phyloP scores from a whole-genome alignment of 345 rosid species.

The Diplotaxis tenuifolia region DNA sequence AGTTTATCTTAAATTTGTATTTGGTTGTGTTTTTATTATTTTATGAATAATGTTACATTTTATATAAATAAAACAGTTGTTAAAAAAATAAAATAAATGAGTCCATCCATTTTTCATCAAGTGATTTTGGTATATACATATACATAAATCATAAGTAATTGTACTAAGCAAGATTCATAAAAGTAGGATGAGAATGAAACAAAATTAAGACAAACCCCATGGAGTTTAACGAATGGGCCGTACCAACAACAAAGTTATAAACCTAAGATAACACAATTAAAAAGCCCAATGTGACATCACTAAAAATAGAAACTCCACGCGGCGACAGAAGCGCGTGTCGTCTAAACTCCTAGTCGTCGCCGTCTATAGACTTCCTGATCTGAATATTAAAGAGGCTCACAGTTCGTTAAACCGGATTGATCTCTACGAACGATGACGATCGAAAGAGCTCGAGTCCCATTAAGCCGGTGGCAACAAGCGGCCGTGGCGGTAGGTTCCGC shows the following conservation, averaged over 20 bases:
- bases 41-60: too few relatives aligned
- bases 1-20: too few relatives aligned
- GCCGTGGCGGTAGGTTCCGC: slow-evolving; percentile 71
- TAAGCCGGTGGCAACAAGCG: slow-evolving; percentile 70
- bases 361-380: background rate
- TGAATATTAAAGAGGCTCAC: background rate
- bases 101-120: too few relatives aligned
- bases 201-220: too few relatives aligned
- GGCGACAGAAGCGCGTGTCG: slow-evolving; percentile 9
- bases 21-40: too few relatives aligned
- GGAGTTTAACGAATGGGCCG: background rate
- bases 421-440: slow-evolving; percentile 24
- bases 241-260: background rate
- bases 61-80: too few relatives aligned
- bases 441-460: slow-evolving; percentile 44
- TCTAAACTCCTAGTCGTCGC: background rate
- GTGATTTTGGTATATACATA: too few relatives aligned
- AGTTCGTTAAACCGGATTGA: background rate
- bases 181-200: too few relatives aligned
- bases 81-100: too few relatives aligned
- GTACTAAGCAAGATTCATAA: too few relatives aligned
- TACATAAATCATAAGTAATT: too few relatives aligned
- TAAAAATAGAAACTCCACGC: background rate
- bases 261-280: background rate
- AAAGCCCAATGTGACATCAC: background rate